phyloP scores from a whole-genome alignment of 176 grass and related monocot species.

The Juncus inflexus region DNA sequence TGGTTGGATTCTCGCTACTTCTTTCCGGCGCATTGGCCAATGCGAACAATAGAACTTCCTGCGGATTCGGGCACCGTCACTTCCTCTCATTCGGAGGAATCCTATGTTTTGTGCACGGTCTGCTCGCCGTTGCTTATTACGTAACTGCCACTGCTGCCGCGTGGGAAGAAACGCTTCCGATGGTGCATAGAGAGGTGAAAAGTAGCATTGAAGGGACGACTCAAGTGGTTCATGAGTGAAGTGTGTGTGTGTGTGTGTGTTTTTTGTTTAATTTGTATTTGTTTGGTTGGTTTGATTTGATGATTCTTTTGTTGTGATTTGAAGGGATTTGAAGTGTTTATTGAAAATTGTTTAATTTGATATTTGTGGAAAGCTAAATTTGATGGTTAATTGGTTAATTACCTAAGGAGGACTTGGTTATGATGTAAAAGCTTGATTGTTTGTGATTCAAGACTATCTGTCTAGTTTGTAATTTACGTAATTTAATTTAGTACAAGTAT shows the following conservation, averaged over 20 bases:
- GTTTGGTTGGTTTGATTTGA: background rate
- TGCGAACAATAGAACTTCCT: constrained; percentile 44
- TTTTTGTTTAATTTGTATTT: constrained; percentile 9
- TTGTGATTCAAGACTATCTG: too few relatives aligned
- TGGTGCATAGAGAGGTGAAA: constrained; percentile 20
- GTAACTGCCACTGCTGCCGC: constrained; percentile 40
- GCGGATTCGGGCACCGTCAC: constrained; percentile 60
- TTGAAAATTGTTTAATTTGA: too few relatives aligned
- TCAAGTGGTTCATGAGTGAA: constrained; percentile 7
- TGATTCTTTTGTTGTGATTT: constrained; percentile 19
- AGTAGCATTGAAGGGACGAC: background rate
- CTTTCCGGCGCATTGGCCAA: constrained; percentile 70
- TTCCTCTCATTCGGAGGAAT: constrained; percentile 69
- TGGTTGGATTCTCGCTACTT: constrained; percentile 67
- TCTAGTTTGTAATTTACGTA: too few relatives aligned
- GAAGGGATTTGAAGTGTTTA: too few relatives aligned
- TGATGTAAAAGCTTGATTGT: background rate
- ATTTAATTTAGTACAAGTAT: too few relatives aligned
- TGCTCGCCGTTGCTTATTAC: constrained; percentile 64
- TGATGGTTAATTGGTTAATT: background rate
- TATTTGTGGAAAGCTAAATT: too few relatives aligned
- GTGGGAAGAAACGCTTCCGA: constrained; percentile 15
- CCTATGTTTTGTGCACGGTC: constrained; percentile 72
- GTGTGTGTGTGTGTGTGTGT: too few relatives aligned
- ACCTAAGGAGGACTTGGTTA: constrained; percentile 4